Conservation (phyloP, 1,139 yeast species). For the Debaryomyces psychrophilus region DNA sequence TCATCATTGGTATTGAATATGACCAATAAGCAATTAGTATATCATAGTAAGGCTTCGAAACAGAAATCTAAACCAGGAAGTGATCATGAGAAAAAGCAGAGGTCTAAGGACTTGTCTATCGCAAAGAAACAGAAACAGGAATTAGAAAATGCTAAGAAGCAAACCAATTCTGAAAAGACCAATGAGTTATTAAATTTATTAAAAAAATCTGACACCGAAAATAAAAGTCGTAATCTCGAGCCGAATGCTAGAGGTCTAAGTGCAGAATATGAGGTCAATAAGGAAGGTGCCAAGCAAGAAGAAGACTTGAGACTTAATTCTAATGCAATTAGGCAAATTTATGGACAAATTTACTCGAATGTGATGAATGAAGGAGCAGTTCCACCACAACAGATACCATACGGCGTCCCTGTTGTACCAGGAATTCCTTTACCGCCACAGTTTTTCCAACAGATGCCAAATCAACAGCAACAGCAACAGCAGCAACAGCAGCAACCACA, state of each 20-base stretch:
- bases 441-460: conserved; percentile 27
- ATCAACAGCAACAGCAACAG: conserved; percentile 12
- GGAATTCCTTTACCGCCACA: conserved; percentile 38
- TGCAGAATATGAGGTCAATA: background rate
- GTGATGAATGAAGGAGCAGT: conserved; percentile 45
- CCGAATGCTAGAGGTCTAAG: conserved; percentile 17
- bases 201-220: conserved; percentile 27
- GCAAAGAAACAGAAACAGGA: conserved; percentile 23
- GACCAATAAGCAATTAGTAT: conserved; percentile 71
- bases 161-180: conserved; percentile 16
- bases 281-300: conserved; percentile 17
- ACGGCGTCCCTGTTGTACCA: conserved; percentile 20
- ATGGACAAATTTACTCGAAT: conserved; percentile 51
- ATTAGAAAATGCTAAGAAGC: conserved; percentile 13
- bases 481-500: conserved; percentile 13
- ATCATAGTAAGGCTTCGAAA: conserved; percentile 70
- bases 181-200: conserved; percentile 45
- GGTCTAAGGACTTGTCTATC: conserved; percentile 23
- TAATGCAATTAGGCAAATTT: conserved; percentile 50
- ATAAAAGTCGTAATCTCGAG: conserved; percentile 17
- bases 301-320: conserved; percentile 29
- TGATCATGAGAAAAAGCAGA: conserved; percentile 26
- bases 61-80: conserved; percentile 35
- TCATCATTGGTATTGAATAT: conserved; percentile 81
- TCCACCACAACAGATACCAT: conserved; percentile 28